Evolutionary conservation across 441 rosid genomes (phyloP).

Genomic region (Aquilaria agallochum): DNA sequence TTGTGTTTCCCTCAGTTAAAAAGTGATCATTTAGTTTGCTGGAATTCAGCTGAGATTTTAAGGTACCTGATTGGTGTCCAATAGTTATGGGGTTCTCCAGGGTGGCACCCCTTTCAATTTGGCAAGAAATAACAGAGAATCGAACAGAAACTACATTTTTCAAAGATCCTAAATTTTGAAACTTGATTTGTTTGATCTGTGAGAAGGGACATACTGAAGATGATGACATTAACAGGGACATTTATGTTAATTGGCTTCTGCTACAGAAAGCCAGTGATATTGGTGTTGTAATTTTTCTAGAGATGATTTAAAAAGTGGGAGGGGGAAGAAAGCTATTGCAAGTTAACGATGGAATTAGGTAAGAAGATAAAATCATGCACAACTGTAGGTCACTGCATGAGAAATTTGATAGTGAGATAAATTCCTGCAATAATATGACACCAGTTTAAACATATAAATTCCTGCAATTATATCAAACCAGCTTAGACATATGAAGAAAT

Average conservation of each 20-base stretch:
- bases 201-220: constrained; percentile 23
- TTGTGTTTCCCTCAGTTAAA: constrained; percentile 30
- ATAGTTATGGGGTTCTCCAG: constrained; percentile 6
- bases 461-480: too few species aligned
- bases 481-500: too few species aligned
- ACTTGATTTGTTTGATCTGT: constrained; percentile 11
- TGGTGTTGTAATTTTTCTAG: not conserved
- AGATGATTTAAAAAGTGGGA: too few species aligned
- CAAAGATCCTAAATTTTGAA: constrained; percentile 10
- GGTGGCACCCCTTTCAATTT: constrained; percentile 11
- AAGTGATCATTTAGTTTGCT: constrained; percentile 23
- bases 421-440: too few species aligned
- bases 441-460: too few species aligned
- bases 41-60: constrained; percentile 22
- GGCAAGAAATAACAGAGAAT: constrained; percentile 10
- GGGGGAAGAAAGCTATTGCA: too few species aligned
- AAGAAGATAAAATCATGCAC: too few species aligned
- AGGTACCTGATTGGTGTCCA: constrained; percentile 10
- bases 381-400: too few species aligned
- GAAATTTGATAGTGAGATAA: too few species aligned
- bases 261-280: not conserved
- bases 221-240: constrained; percentile 41
- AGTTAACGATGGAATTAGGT: too few species aligned
- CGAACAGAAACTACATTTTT: constrained; percentile 15
- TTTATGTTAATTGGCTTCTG: constrained; percentile 16